These are phyloP conservation scores for Avena atlantica DNA, from an alignment of 176 grass and related monocot species.

Conservation along the genomic window DNA sequence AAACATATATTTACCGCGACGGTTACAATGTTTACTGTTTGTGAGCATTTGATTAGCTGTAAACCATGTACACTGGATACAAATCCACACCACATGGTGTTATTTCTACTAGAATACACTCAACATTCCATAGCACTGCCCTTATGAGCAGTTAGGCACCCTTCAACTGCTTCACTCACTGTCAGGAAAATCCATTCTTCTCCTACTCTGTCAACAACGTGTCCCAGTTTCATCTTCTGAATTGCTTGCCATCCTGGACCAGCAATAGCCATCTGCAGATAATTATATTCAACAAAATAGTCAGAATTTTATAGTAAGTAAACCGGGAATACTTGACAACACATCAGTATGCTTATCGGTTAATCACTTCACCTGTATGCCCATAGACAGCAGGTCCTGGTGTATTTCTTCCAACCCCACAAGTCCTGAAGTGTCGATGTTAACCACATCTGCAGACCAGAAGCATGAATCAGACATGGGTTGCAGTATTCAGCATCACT, in stretches of 20 bases:
- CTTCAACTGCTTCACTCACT: conserved; percentile 76
- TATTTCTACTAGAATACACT: conserved; percentile 32
- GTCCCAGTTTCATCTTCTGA: conserved; percentile 90
- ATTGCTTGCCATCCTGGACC: conserved; percentile 82
- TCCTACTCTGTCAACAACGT: conserved; percentile 65
- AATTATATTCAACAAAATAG: conserved; percentile 16
- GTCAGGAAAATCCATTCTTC: conserved; percentile 85
- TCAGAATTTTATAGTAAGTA: neutral
- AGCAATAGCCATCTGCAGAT: conserved; percentile 63
- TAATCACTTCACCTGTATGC: conserved; percentile 69
- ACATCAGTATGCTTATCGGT: neutral
- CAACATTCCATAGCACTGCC: conserved; percentile 39
- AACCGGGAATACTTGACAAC: neutral
- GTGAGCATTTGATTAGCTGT: conserved; percentile 29
- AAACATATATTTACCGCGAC: neutral
- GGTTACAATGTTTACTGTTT: neutral
- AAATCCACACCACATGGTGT: conserved; percentile 34
- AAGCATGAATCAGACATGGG: conserved; percentile 3
- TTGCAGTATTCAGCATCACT: neutral
- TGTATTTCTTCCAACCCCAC: conserved; percentile 67
- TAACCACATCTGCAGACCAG: conserved; percentile 70
- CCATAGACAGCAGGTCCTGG: conserved; percentile 61
- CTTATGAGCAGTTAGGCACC: conserved; percentile 60
- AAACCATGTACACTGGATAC: conserved; percentile 38
- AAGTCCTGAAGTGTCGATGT: conserved; percentile 91